A percentile compares a stretch with the other conserved stretches of the same genome.
phyloP scores from a whole-genome alignment of 2,329 filamentous ascomycete genomes.

The Neurospora sp. region DNA sequence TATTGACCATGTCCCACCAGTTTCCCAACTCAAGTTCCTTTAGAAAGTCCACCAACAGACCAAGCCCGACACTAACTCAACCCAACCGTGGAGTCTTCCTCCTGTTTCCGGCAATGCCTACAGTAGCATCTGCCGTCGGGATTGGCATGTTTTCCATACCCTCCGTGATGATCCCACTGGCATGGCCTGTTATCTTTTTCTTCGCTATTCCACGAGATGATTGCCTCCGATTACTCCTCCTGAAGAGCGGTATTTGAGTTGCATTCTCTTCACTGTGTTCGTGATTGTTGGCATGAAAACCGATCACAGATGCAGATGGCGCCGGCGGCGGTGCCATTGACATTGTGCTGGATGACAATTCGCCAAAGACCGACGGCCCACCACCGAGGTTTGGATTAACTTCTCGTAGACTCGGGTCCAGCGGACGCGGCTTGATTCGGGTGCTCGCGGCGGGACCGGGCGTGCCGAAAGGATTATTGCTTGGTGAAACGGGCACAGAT shows the following conservation, averaged over 20 bases:
- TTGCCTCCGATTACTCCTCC: background rate
- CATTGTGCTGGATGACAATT: background rate
- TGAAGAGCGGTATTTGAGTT: background rate
- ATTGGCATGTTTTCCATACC: background rate
- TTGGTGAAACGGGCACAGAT: conserved; percentile 7
- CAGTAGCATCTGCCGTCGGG: background rate
- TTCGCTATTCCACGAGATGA: background rate
- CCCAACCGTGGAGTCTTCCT: background rate
- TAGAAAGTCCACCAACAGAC: background rate
- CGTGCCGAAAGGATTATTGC: conserved; percentile 8
- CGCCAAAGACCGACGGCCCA: background rate
- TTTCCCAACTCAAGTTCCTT: background rate
- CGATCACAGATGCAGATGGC: background rate
- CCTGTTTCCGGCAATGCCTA: background rate
- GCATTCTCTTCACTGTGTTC: background rate
- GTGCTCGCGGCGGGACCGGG: conserved; percentile 1
- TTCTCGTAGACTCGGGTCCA: conserved; percentile 41
- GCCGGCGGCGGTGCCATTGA: background rate
- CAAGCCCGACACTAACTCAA: background rate
- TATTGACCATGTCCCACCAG: background rate
- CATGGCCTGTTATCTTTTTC: background rate
- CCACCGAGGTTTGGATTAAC: conserved; percentile 36
- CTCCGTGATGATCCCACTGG: background rate
- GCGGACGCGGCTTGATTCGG: conserved; percentile 14
- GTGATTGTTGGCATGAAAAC: background rate